phyloP scores from a whole-genome alignment of 164 flowering plant species.

The Macadamia integrifolia region DNA sequence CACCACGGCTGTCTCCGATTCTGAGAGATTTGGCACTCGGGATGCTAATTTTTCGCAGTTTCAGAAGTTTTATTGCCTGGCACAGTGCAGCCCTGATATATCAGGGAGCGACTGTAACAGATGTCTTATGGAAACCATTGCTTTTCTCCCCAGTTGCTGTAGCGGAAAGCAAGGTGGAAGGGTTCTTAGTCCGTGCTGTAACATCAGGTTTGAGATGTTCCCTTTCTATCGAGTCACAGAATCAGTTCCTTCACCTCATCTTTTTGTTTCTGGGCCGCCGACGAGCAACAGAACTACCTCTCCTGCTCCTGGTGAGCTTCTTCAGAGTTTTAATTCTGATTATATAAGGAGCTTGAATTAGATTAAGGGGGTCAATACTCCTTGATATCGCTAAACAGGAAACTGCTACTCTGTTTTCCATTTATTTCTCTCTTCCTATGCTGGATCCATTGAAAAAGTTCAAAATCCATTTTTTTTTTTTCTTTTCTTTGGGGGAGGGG shows the following conservation, averaged over 20 bases:
- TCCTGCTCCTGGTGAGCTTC: neutral
- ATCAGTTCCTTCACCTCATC: neutral
- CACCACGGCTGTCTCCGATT: neutral
- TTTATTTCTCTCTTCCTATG: neutral
- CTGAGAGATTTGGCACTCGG: neutral
- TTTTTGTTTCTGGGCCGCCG: neutral
- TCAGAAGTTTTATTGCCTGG: conserved; percentile 3
- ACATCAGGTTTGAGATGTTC: conserved; percentile 4
- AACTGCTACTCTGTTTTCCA: neutral
- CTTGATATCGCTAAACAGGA: neutral
- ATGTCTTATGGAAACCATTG: neutral
- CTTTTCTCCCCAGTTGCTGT: neutral
- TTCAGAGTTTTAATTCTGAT: no score
- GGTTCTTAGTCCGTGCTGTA: conserved; percentile 3
- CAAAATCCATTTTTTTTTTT: no score
- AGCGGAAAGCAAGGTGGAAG: conserved; percentile 1
- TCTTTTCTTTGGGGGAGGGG: no score
- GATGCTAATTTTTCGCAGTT: neutral
- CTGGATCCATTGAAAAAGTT: no score
- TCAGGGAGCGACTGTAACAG: neutral
- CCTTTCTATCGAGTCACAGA: neutral
- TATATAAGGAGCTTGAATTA: no score
- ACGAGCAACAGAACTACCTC: neutral
- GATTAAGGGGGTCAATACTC: no score
- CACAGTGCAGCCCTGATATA: conserved; percentile 21